Evolutionary conservation across 1,284 basidiomycete genomes (phyloP).

Genomic region (Cutaneotrichosporon dermatis): DNA sequence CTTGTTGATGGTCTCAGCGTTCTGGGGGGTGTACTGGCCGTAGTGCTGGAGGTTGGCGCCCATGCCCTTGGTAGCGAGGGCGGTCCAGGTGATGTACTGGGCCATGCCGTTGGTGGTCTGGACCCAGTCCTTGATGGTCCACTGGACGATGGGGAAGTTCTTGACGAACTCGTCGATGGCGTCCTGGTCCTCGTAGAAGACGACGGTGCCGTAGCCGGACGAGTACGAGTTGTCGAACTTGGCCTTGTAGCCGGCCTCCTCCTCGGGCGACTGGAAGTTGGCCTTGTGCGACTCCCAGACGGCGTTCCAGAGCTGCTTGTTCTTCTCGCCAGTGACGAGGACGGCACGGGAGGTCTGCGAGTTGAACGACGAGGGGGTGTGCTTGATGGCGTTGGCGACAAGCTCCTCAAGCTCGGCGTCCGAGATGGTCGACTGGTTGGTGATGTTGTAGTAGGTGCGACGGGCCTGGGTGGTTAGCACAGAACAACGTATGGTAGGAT

Average conservation of each 20-base stretch:
- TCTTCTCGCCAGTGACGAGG: slow-evolving; percentile 48
- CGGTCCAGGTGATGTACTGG: slow-evolving; percentile 47
- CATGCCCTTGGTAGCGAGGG: slow-evolving; percentile 44
- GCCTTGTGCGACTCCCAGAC: slow-evolving; percentile 27
- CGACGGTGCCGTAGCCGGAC: slow-evolving; percentile 50
- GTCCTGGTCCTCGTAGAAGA: slow-evolving; percentile 52
- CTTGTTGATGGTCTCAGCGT: slow-evolving; percentile 29
- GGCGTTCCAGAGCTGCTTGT: slow-evolving; percentile 50
- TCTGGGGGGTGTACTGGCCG: slow-evolving; percentile 17
- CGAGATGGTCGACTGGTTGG: slow-evolving; percentile 44
- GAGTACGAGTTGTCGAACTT: slow-evolving; percentile 45
- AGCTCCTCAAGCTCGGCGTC: slow-evolving; percentile 46
- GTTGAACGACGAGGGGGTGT: slow-evolving; percentile 51
- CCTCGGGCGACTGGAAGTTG: slow-evolving; percentile 8
- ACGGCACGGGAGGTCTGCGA: slow-evolving; percentile 51
- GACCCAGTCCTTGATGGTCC: slow-evolving; percentile 10
- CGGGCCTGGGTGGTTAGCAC: slow-evolving; percentile 33
- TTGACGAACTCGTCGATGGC: slow-evolving; percentile 47
- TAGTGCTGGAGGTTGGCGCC: slow-evolving; percentile 46
- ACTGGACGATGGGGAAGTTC: slow-evolving; percentile 42
- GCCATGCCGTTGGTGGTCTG: slow-evolving; percentile 30
- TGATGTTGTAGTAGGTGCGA: slow-evolving; percentile 50
- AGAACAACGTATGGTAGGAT: background rate
- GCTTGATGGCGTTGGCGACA: slow-evolving; percentile 49
- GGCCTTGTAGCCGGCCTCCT: slow-evolving; percentile 12